phyloP scores from a whole-genome alignment of 768 basidiomycete genomes.

The Xerocomus spinulosus region DNA sequence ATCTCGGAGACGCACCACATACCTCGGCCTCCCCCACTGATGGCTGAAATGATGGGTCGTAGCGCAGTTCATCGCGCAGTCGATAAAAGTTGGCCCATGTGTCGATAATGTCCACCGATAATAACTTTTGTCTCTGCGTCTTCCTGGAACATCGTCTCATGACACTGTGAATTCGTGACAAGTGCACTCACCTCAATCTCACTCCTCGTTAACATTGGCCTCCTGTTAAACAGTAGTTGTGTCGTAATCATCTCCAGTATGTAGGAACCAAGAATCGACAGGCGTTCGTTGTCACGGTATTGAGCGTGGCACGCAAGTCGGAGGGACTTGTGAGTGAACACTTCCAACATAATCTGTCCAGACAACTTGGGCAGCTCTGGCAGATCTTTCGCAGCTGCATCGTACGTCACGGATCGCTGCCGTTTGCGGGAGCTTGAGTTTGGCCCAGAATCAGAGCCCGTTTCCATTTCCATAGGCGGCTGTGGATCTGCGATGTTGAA shows the following conservation, averaged over 20 bases:
- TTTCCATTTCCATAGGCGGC: conserved; percentile 31
- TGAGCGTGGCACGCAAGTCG: conserved; percentile 38
- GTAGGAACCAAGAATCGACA: conserved; percentile 47
- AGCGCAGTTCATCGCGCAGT: conserved; percentile 32
- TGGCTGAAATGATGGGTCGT: conserved; percentile 27
- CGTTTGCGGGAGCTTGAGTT: conserved; percentile 35
- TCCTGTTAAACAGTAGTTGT: conserved; percentile 42
- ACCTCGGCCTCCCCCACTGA: conserved; percentile 35
- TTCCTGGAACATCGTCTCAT: conserved; percentile 25
- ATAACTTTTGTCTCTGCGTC: conserved; percentile 22
- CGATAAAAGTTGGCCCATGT: conserved; percentile 37
- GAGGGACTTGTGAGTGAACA: conserved; percentile 67
- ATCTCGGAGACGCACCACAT: conserved; percentile 20
- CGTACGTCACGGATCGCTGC: conserved; percentile 31
- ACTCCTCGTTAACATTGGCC: conserved; percentile 44
- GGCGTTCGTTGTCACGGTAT: conserved; percentile 55
- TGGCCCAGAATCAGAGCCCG: conserved; percentile 21
- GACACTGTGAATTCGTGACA: conserved; percentile 9
- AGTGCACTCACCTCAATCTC: conserved; percentile 50
- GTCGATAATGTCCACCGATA: conserved; percentile 33
- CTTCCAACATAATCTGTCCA: conserved; percentile 56
- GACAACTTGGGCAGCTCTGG: conserved; percentile 48
- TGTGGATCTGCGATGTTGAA: conserved; percentile 30
- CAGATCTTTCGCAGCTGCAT: conserved; percentile 26
- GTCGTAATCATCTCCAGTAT: conserved; percentile 47